A percentile compares a stretch with the other conserved stretches of the same genome.
Evolutionary conservation across 2,329 filamentous ascomycete species (phyloP).

Genomic region (Pseudodiploospora longispora): DNA sequence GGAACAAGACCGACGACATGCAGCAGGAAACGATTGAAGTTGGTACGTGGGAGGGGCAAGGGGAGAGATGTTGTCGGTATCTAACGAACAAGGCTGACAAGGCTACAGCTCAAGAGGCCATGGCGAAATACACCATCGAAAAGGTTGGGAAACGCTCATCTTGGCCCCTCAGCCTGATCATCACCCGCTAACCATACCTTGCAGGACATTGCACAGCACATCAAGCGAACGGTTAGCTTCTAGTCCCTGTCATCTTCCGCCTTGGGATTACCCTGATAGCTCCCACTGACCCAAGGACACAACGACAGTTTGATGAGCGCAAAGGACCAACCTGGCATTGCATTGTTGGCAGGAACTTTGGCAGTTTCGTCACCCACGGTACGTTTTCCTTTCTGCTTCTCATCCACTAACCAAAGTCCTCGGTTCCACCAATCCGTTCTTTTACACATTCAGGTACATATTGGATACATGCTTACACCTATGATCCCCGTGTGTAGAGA

Average conservation of each 20-base stretch:
- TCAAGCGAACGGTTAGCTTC: slow-evolving; percentile 74
- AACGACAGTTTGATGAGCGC: slow-evolving; percentile 76
- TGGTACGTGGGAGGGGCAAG: slow-evolving; percentile 51
- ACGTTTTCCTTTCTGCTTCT: slow-evolving; percentile 23
- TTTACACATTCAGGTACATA: neutral
- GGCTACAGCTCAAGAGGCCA: slow-evolving; percentile 50
- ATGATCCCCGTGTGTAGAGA: slow-evolving; percentile 52
- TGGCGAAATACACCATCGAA: slow-evolving; percentile 55
- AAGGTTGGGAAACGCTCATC: slow-evolving; percentile 34
- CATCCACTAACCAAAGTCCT: too few species aligned
- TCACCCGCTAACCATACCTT: slow-evolving; percentile 11
- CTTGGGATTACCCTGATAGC: neutral
- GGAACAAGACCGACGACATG: slow-evolving; percentile 82
- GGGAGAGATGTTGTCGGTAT: neutral
- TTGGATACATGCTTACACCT: neutral
- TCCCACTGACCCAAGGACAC: slow-evolving; percentile 4
- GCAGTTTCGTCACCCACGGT: slow-evolving; percentile 98
- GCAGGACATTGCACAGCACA: slow-evolving; percentile 90
- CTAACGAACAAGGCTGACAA: slow-evolving; percentile 16
- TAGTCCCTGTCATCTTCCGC: slow-evolving; percentile 4
- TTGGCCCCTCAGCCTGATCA: too few species aligned
- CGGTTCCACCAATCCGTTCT: neutral
- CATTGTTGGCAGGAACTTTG: slow-evolving; percentile 97
- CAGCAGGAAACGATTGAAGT: slow-evolving; percentile 92
- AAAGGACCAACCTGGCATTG: slow-evolving; percentile 99